These are phyloP conservation scores for Magnusiomyces tetraspermus DNA, from an alignment of 1,139 yeast genomes.

Conservation along the genomic window DNA sequence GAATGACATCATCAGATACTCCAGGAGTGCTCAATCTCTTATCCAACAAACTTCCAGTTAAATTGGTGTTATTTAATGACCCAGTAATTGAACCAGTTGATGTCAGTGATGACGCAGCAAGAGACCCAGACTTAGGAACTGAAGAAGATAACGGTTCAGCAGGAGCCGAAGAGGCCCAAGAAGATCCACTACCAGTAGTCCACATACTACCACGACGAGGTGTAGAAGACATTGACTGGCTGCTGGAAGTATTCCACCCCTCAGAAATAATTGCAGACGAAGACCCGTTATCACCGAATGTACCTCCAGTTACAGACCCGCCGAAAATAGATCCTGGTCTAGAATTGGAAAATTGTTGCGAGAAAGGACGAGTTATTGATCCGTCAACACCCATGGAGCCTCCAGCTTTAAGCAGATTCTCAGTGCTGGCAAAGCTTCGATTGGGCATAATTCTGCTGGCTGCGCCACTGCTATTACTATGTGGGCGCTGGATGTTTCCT, in stretches of 20 bases:
- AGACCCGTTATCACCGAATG: not conserved
- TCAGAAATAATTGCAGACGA: not conserved
- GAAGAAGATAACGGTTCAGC: not conserved
- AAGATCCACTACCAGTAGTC: slow-evolving; percentile 6
- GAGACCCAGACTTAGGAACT: not conserved
- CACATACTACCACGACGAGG: slow-evolving; percentile 15
- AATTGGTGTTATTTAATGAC: not conserved
- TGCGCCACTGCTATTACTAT: not conserved
- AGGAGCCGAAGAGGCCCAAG: slow-evolving; percentile 4
- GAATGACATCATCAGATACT: slow-evolving; percentile 13
- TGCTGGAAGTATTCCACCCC: slow-evolving; percentile 5
- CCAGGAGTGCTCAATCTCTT: slow-evolving; percentile 1
- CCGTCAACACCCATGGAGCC: not conserved
- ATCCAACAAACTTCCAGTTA: slow-evolving; percentile 4
- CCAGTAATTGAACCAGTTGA: not conserved
- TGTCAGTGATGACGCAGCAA: not conserved
- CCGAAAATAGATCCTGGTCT: slow-evolving; percentile 1
- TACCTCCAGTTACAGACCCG: slow-evolving; percentile 6
- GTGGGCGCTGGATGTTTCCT: not conserved
- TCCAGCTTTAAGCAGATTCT: not conserved
- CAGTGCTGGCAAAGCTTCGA: not conserved
- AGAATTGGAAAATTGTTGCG: not conserved
- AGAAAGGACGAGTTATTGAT: not conserved
- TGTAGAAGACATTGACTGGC: slow-evolving; percentile 1
- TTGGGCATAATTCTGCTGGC: not conserved